Percentiles rank a stretch among this genome's conserved stretches.
Evolutionary conservation across 1,284 basidiomycete genomes (phyloP).

Genomic region (Irpex sp.): DNA sequence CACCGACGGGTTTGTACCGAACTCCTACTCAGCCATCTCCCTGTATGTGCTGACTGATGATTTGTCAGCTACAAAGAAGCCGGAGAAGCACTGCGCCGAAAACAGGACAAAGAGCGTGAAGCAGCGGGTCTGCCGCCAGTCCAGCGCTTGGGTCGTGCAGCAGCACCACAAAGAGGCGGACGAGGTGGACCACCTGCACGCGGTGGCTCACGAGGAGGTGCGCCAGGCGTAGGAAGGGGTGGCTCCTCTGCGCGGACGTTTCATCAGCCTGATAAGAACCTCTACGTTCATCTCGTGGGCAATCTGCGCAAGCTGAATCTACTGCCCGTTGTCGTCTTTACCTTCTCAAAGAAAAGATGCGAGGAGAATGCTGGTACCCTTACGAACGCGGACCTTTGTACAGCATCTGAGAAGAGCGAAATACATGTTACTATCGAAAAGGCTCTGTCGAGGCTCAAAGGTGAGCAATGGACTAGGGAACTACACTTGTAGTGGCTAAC

Average conservation of each 20-base stretch:
- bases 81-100: conserved; percentile 82
- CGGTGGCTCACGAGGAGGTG: conserved; percentile 42
- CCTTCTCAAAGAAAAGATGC: conserved; percentile 95
- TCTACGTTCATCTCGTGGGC: conserved; percentile 92
- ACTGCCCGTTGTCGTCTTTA: conserved; percentile 95
- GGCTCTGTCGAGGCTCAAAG: conserved; percentile 88
- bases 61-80: conserved; percentile 80
- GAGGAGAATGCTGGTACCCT: conserved; percentile 94
- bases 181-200: conserved; percentile 48
- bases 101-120: conserved; percentile 98
- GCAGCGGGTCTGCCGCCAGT: conserved; percentile 86
- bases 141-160: conserved; percentile 75
- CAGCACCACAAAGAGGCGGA: conserved; percentile 53
- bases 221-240: conserved; percentile 43
- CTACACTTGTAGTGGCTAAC: neutral
- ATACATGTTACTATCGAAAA: conserved; percentile 94
- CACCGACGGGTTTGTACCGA: conserved; percentile 54
- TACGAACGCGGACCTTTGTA: conserved; percentile 86
- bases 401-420: conserved; percentile 91
- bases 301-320: conserved; percentile 84
- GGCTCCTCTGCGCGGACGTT: conserved; percentile 51
- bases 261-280: conserved; percentile 80
- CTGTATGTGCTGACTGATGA: conserved; percentile 2
- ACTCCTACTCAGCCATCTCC: neutral
- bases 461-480: conserved; percentile 36